Evolutionary conservation across 768 basidiomycete species (phyloP).

Genomic region (Trametes gibbosa): DNA sequence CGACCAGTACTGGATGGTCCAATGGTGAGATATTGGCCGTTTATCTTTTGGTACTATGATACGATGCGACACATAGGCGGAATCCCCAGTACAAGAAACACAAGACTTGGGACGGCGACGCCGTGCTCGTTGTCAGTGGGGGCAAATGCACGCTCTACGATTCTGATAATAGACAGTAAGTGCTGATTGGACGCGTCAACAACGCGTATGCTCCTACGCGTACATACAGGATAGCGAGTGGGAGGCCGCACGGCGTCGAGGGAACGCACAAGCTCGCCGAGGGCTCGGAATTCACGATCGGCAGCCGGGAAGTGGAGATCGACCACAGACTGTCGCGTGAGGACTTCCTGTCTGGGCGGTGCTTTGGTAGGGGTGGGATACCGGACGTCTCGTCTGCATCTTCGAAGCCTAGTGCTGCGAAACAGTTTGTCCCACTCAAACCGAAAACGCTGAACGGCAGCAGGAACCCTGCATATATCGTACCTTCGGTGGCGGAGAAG

Average conservation of each 20-base stretch:
- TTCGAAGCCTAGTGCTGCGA: slow-evolving; percentile 32
- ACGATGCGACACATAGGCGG: slow-evolving; percentile 43
- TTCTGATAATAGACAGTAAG: slow-evolving; percentile 60
- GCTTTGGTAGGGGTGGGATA: slow-evolving; percentile 46
- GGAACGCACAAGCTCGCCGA: slow-evolving; percentile 31
- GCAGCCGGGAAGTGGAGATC: slow-evolving; percentile 63
- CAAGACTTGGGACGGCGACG: slow-evolving; percentile 89
- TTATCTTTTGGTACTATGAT: background rate
- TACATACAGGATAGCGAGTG: slow-evolving; percentile 45
- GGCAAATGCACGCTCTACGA: slow-evolving; percentile 52
- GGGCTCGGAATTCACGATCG: slow-evolving; percentile 39
- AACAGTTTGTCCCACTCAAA: slow-evolving; percentile 31
- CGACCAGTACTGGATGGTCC: slow-evolving; percentile 69
- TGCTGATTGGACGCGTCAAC: background rate
- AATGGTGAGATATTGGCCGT: slow-evolving; percentile 49
- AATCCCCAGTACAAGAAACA: slow-evolving; percentile 75
- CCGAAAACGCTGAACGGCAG: slow-evolving; percentile 31
- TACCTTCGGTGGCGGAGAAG: slow-evolving; percentile 25
- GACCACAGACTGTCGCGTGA: slow-evolving; percentile 52
- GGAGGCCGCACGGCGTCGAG: slow-evolving; percentile 44
- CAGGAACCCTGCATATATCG: slow-evolving; percentile 20
- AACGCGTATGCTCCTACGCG: background rate
- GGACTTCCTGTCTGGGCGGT: slow-evolving; percentile 64
- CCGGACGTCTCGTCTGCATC: slow-evolving; percentile 16
- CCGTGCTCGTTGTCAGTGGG: slow-evolving; percentile 52